Percentiles rank a stretch among this genome's conserved stretches.
phyloP scores from a whole-genome alignment of 129 eudicot species.

The Artemisia argyi region DNA sequence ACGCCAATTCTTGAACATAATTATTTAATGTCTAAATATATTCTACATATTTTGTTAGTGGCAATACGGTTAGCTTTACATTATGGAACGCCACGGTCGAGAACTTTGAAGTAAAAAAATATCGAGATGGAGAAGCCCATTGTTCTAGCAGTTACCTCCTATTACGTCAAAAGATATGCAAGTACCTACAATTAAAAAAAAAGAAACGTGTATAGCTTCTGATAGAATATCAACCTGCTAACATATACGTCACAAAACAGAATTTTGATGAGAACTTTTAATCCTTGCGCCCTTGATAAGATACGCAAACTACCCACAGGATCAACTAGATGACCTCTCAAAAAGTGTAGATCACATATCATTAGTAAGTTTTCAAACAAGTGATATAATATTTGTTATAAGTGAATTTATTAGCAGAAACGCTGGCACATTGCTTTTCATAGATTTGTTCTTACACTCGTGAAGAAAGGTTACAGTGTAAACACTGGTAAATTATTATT shows the following conservation, averaged over 20 bases:
- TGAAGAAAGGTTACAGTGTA: not conserved
- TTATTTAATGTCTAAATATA: too few species aligned
- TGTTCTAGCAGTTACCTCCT: too few species aligned
- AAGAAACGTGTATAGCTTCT: not conserved
- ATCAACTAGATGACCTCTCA: not conserved
- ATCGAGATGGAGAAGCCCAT: too few species aligned
- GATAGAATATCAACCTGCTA: slow-evolving; percentile 13
- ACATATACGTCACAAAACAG: not conserved
- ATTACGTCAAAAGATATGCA: too few species aligned
- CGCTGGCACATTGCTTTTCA: too few species aligned
- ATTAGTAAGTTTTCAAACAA: not conserved
- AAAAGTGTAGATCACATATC: not conserved
- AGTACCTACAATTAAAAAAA: too few species aligned
- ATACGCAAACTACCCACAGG: not conserved
- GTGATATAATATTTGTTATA: not conserved
- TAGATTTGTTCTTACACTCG: not conserved
- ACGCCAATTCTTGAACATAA: too few species aligned
- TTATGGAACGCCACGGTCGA: too few species aligned
- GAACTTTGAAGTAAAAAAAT: too few species aligned
- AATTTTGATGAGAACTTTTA: not conserved
- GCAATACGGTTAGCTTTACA: too few species aligned
- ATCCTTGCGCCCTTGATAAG: not conserved
- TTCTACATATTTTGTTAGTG: too few species aligned
- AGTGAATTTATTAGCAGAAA: not conserved
- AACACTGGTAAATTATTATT: too few species aligned